phyloP scores from a whole-genome alignment of 208 protist genomes.

The Leishmania tarentolae region DNA sequence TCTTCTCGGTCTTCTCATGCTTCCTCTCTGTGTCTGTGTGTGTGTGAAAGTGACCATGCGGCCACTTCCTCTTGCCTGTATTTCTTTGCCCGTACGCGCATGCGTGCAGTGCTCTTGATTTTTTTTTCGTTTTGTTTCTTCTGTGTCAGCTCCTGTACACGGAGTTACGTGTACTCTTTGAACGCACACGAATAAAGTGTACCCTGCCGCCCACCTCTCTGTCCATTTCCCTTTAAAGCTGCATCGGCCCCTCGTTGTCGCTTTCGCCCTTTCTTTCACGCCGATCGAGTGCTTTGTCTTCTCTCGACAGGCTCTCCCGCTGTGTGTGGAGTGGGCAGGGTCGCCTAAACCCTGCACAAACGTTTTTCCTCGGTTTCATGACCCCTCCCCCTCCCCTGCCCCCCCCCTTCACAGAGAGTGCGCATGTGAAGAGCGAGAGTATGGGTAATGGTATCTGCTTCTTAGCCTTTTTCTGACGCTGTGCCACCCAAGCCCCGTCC shows the following conservation, averaged over 20 bases:
- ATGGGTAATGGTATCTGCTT: background rate
- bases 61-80: background rate
- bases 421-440: background rate
- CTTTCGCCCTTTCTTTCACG: background rate
- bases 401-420: background rate
- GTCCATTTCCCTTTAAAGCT: background rate
- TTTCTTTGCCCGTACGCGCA: background rate
- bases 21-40: background rate
- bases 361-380: background rate
- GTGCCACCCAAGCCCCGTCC: background rate
- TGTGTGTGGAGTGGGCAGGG: background rate
- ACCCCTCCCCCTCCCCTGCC: too few relatives aligned
- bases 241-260: background rate
- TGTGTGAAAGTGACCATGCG: background rate
- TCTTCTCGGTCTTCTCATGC: background rate
- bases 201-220: background rate
- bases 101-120: background rate
- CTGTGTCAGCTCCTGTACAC: too few relatives aligned
- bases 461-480: background rate
- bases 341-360: background rate
- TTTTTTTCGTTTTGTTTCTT: slow-evolving; percentile 9
- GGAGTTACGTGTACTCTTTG: background rate
- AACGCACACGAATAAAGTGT: background rate
- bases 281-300: background rate
- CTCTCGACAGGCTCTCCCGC: background rate